phyloP scores from a whole-genome alignment of 805 yeast species.

The Candida pini region DNA sequence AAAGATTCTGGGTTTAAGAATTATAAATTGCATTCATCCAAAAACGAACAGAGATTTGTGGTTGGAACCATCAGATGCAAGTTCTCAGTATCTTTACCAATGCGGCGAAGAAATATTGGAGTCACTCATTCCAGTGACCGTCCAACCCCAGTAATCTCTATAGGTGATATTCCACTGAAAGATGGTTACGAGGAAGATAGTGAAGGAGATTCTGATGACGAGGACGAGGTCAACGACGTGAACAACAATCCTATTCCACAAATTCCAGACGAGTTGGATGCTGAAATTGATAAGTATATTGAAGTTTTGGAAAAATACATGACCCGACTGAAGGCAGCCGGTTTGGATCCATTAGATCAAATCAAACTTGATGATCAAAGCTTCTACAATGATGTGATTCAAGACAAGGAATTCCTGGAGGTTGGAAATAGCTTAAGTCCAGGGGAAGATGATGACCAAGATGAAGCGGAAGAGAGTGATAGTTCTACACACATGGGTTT shows the following conservation, averaged over 20 bases:
- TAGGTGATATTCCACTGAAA: conserved; percentile 3
- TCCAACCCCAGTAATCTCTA: background rate
- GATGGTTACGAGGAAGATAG: conserved; percentile 12
- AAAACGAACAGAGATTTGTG: conserved; percentile 21
- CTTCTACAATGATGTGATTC: conserved; percentile 12
- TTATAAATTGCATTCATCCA: conserved; percentile 21
- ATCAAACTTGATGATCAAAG: conserved; percentile 16
- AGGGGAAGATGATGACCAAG: conserved; percentile 6
- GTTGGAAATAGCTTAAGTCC: background rate
- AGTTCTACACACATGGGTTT: conserved; percentile 1
- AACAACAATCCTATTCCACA: too few relatives aligned
- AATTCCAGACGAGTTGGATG: background rate
- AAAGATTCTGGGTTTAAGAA: conserved; percentile 16
- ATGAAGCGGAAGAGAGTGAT: conserved; percentile 2
- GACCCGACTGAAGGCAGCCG: conserved; percentile 5
- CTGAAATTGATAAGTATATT: conserved; percentile 11
- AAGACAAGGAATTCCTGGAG: background rate
- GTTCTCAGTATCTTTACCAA: conserved; percentile 12
- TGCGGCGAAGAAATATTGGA: background rate
- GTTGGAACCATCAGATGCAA: conserved; percentile 21
- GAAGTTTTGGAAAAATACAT: conserved; percentile 6
- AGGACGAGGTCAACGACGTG: conserved; percentile 5
- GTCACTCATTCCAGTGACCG: background rate
- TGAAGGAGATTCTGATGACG: conserved; percentile 17
- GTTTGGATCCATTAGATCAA: conserved; percentile 12